Percentiles rank a stretch among this genome's conserved stretches.
Evolutionary conservation across 192 early-diverging fungal genomes (phyloP).

Genomic region (Kappamyces sp.): DNA sequence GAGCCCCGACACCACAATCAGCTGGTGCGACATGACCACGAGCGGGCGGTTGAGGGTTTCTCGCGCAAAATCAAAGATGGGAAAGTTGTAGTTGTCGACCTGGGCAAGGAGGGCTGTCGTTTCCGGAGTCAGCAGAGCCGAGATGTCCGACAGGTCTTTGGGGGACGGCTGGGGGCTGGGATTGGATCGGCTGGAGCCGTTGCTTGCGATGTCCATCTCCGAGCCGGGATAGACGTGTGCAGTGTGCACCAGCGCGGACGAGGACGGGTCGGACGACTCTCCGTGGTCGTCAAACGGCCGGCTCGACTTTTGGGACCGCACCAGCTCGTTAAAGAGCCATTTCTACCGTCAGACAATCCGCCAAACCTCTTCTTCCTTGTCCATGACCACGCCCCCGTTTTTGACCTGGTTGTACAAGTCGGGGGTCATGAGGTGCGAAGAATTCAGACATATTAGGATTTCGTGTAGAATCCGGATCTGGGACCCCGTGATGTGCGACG

Average conservation of each 20-base stretch:
- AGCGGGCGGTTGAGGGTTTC: slow-evolving; percentile 30
- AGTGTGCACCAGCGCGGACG: background rate
- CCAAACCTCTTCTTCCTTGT: slow-evolving; percentile 43
- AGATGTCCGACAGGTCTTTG: slow-evolving; percentile 4
- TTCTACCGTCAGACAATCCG: slow-evolving; percentile 22
- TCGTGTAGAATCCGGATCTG: slow-evolving; percentile 37
- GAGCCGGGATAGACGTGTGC: background rate
- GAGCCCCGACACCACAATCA: slow-evolving; percentile 37
- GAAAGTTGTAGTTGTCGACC: slow-evolving; percentile 43
- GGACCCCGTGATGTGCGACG: slow-evolving; percentile 24
- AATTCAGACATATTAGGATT: slow-evolving; percentile 40
- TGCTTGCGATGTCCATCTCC: slow-evolving; percentile 1
- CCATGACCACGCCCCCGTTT: slow-evolving; percentile 45
- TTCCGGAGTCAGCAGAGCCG: slow-evolving; percentile 12
- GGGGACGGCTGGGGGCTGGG: background rate
- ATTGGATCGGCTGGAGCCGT: background rate
- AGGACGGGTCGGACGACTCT: background rate
- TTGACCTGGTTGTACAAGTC: slow-evolving; percentile 47
- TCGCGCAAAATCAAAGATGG: slow-evolving; percentile 45
- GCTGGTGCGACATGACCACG: slow-evolving; percentile 35
- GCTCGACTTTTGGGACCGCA: slow-evolving; percentile 15
- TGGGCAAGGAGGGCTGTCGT: slow-evolving; percentile 21
- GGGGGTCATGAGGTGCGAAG: slow-evolving; percentile 44
- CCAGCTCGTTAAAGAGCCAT: slow-evolving; percentile 50
- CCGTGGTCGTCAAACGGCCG: slow-evolving; percentile 19